phyloP scores from a whole-genome alignment of 805 yeast species.

The Saturnispora silvae region DNA sequence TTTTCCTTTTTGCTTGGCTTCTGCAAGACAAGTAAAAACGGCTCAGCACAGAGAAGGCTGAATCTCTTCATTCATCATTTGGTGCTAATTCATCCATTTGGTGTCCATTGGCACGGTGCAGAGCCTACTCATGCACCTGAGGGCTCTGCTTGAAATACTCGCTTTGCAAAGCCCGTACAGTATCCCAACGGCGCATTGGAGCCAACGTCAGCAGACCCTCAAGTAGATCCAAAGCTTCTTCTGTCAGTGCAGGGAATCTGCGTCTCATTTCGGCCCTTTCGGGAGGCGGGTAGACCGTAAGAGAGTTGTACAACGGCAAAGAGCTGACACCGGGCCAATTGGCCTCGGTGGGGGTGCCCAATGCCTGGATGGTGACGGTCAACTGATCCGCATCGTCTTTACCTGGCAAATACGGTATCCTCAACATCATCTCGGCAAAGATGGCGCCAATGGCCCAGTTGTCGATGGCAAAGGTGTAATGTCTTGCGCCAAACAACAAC shows the following conservation, averaged over 20 bases:
- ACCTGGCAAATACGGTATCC: slow-evolving; percentile 94
- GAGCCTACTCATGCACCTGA: no score
- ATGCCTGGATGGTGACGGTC: slow-evolving; percentile 86
- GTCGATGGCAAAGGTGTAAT: slow-evolving; percentile 84
- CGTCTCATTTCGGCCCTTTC: slow-evolving; percentile 68
- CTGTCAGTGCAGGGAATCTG: slow-evolving; percentile 86
- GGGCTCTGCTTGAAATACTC: slow-evolving; percentile 68
- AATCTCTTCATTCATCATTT: no score
- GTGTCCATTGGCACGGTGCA: no score
- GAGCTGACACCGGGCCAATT: slow-evolving; percentile 85
- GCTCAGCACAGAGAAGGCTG: no score
- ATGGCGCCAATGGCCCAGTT: slow-evolving; percentile 95
- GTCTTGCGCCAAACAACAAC: slow-evolving; percentile 74
- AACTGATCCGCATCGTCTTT: slow-evolving; percentile 82
- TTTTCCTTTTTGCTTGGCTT: neutral
- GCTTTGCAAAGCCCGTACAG: slow-evolving; percentile 52
- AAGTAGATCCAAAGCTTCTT: slow-evolving; percentile 67
- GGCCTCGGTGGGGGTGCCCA: slow-evolving; percentile 91
- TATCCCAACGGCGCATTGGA: slow-evolving; percentile 62
- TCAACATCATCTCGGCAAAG: slow-evolving; percentile 89
- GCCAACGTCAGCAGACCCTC: slow-evolving; percentile 63
- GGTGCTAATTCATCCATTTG: no score
- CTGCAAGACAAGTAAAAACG: no score
- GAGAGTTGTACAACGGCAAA: slow-evolving; percentile 65
- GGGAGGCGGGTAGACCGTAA: slow-evolving; percentile 75